A percentile compares a stretch with the other conserved stretches of the same genome.
phyloP scores from a whole-genome alignment of 108 stramenopile genomes.

The Skeletonema tropicum region DNA sequence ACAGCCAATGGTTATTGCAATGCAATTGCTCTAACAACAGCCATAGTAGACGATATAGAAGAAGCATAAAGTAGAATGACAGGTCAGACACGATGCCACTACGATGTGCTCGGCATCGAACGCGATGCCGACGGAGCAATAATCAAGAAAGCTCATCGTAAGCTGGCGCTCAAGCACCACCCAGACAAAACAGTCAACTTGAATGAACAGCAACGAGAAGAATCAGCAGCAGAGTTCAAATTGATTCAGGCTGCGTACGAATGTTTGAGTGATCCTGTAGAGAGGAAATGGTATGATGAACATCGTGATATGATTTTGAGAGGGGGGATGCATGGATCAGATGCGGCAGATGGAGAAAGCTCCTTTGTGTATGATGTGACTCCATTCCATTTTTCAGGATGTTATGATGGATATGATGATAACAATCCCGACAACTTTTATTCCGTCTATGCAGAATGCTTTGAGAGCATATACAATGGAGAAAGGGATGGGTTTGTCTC shows the following conservation, averaged over 20 bases:
- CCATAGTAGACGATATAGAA: too few relatives aligned
- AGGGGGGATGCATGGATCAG: slow-evolving; percentile 47
- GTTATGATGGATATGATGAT: slow-evolving; percentile 75
- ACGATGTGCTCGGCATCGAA: slow-evolving; percentile 89
- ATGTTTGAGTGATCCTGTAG: slow-evolving; percentile 85
- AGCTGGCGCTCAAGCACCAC: slow-evolving; percentile 90
- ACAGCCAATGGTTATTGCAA: too few relatives aligned
- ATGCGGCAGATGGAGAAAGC: slow-evolving; percentile 30
- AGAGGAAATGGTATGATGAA: slow-evolving; percentile 93
- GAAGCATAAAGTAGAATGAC: background rate
- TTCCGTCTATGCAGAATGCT: slow-evolving; percentile 64
- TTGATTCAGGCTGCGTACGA: slow-evolving; percentile 95
- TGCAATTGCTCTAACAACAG: too few relatives aligned
- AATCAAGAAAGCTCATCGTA: slow-evolving; percentile 96
- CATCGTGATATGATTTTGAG: slow-evolving; percentile 86
- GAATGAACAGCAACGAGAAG: slow-evolving; percentile 38
- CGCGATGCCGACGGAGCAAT: slow-evolving; percentile 81
- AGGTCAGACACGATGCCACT: slow-evolving; percentile 59
- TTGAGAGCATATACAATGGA: slow-evolving; percentile 65
- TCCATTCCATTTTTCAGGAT: slow-evolving; percentile 68
- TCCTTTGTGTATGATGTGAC: slow-evolving; percentile 81
- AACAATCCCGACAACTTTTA: slow-evolving; percentile 65
- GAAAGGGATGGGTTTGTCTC: slow-evolving; percentile 62
- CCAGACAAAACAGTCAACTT: slow-evolving; percentile 89
- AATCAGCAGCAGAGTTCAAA: slow-evolving; percentile 71